These are phyloP conservation scores for Aureobasidium uvarum DNA, from an alignment of 2,329 filamentous ascomycete genomes.

Conservation along the genomic window DNA sequence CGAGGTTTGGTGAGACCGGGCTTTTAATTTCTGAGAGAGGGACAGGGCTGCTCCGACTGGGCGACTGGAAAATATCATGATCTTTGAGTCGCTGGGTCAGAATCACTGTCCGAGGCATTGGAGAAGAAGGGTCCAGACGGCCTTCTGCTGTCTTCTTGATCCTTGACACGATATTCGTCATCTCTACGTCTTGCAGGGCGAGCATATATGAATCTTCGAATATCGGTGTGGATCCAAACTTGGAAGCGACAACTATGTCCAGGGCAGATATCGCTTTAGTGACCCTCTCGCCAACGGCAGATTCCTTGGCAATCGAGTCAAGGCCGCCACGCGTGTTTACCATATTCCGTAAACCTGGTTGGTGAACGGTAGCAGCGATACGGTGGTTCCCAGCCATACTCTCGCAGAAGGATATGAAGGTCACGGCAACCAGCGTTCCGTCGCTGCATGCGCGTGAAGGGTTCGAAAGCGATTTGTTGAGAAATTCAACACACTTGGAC, in stretches of 20 bases:
- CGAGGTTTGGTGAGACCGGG: not conserved
- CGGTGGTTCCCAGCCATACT: slow-evolving; percentile 13
- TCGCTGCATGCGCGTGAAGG: slow-evolving; percentile 18
- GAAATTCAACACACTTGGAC: slow-evolving; percentile 14
- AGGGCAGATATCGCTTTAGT: slow-evolving; percentile 3
- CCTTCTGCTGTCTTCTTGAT: slow-evolving; percentile 11
- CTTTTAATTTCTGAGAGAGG: not conserved
- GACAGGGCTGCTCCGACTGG: not conserved
- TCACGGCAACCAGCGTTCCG: slow-evolving; percentile 8
- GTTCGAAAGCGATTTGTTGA: slow-evolving; percentile 9
- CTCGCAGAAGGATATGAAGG: slow-evolving; percentile 18
- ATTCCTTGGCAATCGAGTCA: slow-evolving; percentile 3
- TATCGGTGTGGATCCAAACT: slow-evolving; percentile 14
- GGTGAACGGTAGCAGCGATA: slow-evolving; percentile 2
- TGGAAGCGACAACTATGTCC: slow-evolving; percentile 17
- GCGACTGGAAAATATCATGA: slow-evolving; percentile 9
- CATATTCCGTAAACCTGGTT: slow-evolving; percentile 14
- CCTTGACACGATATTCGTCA: slow-evolving; percentile 18
- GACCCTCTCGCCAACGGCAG: not conserved
- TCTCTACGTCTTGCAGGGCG: slow-evolving; percentile 9
- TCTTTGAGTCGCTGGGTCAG: slow-evolving; percentile 7
- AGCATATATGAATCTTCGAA: slow-evolving; percentile 9
- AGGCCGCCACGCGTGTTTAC: slow-evolving; percentile 16
- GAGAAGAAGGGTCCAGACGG: not conserved
- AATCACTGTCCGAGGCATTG: slow-evolving; percentile 8